A percentile compares a stretch with the other conserved stretches of the same genome.
Conservation (phyloP, 1,284 basidiomycete genomes). For the Tilletiopsis washingtonensis region DNA sequence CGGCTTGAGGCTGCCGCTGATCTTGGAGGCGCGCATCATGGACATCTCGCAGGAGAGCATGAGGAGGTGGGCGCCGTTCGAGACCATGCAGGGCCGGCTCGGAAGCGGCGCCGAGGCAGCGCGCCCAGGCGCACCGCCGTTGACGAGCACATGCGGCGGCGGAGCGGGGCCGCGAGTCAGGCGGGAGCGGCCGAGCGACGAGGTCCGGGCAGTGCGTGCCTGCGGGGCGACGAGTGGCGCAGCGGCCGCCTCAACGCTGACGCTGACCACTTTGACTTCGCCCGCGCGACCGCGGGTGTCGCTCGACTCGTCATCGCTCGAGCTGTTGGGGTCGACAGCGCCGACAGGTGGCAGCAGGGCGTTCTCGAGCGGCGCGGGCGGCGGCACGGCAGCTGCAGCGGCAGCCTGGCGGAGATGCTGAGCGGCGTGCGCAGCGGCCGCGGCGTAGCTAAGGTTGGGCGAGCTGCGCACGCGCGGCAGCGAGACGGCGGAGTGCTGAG, state of each 20-base stretch:
- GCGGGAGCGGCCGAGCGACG: too few species aligned
- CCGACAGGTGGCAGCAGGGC: too few species aligned
- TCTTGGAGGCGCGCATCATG: conserved; percentile 45
- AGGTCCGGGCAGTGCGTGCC: too few species aligned
- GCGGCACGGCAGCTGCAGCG: too few species aligned
- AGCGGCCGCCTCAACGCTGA: too few species aligned
- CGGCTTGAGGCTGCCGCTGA: conserved; percentile 41
- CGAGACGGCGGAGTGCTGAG: neutral
- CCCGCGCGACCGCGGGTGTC: conserved; percentile 4
- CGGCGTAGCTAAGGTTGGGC: conserved; percentile 17
- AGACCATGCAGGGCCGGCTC: conserved; percentile 26
- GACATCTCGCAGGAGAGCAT: conserved; percentile 44
- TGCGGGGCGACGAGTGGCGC: too few species aligned
- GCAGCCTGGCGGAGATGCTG: neutral
- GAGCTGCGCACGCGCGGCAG: conserved; percentile 25
- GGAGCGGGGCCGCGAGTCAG: too few species aligned
- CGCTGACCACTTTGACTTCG: conserved; percentile 9
- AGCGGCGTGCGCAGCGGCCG: neutral
- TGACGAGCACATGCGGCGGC: too few species aligned
- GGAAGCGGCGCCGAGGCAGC: neutral
- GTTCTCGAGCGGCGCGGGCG: too few species aligned
- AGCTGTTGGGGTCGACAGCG: too few species aligned
- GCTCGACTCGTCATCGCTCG: neutral
- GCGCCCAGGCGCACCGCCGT: too few species aligned
- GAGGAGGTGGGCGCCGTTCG: conserved; percentile 40